Percentiles rank a stretch among this genome's conserved stretches.
phyloP scores from a whole-genome alignment of 495 filamentous ascomycete genomes.

The Aspergillus mulundensis region DNA sequence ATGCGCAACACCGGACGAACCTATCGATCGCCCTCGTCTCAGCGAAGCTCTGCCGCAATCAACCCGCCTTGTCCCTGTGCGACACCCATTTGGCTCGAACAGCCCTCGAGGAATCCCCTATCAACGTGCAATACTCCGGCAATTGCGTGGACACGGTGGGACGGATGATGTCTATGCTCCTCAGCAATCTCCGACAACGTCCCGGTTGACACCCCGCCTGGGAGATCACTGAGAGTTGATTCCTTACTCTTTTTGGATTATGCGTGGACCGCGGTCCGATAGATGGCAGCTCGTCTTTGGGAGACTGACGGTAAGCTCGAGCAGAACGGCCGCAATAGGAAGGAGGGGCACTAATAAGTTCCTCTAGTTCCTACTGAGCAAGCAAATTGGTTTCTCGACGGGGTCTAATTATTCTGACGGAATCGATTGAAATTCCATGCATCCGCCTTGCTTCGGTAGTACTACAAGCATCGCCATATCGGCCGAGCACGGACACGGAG shows the following conservation, averaged over 20 bases:
- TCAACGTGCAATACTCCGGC: neutral
- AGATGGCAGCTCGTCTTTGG: conserved; percentile 1
- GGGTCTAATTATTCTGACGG: conserved; percentile 6
- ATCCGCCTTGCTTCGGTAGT: conserved; percentile 19
- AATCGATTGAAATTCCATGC: conserved; percentile 18
- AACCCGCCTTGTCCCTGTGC: conserved; percentile 19
- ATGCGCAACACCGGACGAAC: conserved; percentile 3
- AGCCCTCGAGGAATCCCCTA: neutral
- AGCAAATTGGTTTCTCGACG: neutral
- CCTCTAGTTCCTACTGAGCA: neutral
- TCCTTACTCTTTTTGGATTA: conserved; percentile 17
- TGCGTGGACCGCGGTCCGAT: conserved; percentile 8
- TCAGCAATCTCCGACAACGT: neutral
- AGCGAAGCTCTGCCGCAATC: conserved; percentile 4
- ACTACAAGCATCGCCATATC: conserved; percentile 18
- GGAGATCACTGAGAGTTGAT: conserved; percentile 11
- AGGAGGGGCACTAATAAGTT: conserved; percentile 7
- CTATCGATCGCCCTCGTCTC: conserved; percentile 1
- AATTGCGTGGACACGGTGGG: conserved; percentile 8
- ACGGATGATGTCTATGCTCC: neutral
- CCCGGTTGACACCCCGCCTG: conserved; percentile 1
- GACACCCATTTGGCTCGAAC: conserved; percentile 9
- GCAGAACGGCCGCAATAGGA: conserved; percentile 7
- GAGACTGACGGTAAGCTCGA: neutral
- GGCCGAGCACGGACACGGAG: conserved; percentile 4